Percentiles rank a stretch among this genome's conserved stretches.
Evolutionary conservation across 2,329 filamentous ascomycete species (phyloP).

Genomic region (Exophiala sp.): DNA sequence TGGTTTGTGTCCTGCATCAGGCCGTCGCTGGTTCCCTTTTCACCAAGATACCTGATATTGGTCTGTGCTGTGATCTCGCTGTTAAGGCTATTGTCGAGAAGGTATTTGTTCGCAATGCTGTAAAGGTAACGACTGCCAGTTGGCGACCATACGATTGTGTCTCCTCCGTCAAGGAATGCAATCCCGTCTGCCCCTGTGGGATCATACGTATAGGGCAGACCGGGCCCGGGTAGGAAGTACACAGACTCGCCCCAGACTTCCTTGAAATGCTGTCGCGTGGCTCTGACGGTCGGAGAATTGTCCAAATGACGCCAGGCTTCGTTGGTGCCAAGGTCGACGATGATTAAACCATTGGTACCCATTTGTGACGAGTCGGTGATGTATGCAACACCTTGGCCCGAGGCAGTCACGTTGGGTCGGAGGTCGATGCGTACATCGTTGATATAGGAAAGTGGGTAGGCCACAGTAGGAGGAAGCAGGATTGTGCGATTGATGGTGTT

Average conservation of each 20-base stretch:
- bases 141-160: conserved; percentile 46
- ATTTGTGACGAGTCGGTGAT: conserved; percentile 51
- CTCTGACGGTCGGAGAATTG: conserved; percentile 39
- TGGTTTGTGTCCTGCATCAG: conserved; percentile 52
- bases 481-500: conserved; percentile 50
- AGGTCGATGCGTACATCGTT: conserved; percentile 56
- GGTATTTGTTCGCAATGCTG: conserved; percentile 41
- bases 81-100: conserved; percentile 37
- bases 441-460: conserved; percentile 48
- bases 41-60: conserved; percentile 41
- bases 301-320: conserved; percentile 51
- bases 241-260: conserved; percentile 49
- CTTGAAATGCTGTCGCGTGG: conserved; percentile 45
- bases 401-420: conserved; percentile 34
- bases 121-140: conserved; percentile 46
- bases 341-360: conserved; percentile 49
- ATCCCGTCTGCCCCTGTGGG: conserved; percentile 51
- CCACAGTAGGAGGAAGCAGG: conserved; percentile 47
- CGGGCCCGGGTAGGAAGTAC: conserved; percentile 40
- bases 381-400: conserved; percentile 49
- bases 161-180: conserved; percentile 47
- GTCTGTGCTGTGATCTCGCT: conserved; percentile 46
- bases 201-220: conserved; percentile 36
- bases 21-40: conserved; percentile 52
- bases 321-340: conserved; percentile 49